phyloP scores from a whole-genome alignment of 1,284 basidiomycete genomes.

The Gomphus bonarii region DNA sequence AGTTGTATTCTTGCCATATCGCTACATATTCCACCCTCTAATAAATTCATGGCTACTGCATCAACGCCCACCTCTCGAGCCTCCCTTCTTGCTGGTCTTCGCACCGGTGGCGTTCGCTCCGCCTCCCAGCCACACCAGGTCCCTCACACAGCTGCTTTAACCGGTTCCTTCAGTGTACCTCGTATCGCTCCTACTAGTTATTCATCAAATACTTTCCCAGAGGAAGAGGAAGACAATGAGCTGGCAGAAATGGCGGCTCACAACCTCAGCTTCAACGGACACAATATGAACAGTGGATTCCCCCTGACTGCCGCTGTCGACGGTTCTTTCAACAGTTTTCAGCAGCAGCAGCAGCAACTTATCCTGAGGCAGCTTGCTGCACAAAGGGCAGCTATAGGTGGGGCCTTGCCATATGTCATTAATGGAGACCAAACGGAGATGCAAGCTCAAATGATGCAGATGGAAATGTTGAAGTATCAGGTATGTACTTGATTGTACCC shows the following conservation, averaged over 20 bases:
- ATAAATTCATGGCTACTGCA: slow-evolving; percentile 42
- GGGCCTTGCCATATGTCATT: slow-evolving; percentile 7
- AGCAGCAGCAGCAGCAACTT: slow-evolving; percentile 45
- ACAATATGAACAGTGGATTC: slow-evolving; percentile 24
- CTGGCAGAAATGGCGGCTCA: slow-evolving; percentile 44
- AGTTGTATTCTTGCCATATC: slow-evolving; percentile 16
- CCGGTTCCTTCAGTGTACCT: slow-evolving; percentile 49
- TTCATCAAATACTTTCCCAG: slow-evolving; percentile 30
- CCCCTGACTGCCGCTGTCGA: slow-evolving; percentile 66
- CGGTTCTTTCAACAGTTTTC: slow-evolving; percentile 50
- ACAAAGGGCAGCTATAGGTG: slow-evolving; percentile 24
- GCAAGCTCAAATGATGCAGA: slow-evolving; percentile 73
- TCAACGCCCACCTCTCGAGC: slow-evolving; percentile 55
- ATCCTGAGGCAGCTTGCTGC: slow-evolving; percentile 32
- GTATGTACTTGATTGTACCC: slow-evolving; percentile 27
- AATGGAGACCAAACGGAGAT: slow-evolving; percentile 32
- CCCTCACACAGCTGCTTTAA: slow-evolving; percentile 60
- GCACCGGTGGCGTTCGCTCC: slow-evolving; percentile 75
- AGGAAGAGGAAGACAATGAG: slow-evolving; percentile 45
- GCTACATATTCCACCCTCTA: slow-evolving; percentile 26
- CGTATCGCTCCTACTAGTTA: slow-evolving; percentile 33
- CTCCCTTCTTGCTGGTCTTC: slow-evolving; percentile 73
- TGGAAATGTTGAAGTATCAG: slow-evolving; percentile 72
- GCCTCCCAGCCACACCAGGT: slow-evolving; percentile 36
- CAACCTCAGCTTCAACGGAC: slow-evolving; percentile 28